These are phyloP conservation scores for Kazachstania sp. DNA, from an alignment of 1,139 yeast genomes.

Conservation along the genomic window DNA sequence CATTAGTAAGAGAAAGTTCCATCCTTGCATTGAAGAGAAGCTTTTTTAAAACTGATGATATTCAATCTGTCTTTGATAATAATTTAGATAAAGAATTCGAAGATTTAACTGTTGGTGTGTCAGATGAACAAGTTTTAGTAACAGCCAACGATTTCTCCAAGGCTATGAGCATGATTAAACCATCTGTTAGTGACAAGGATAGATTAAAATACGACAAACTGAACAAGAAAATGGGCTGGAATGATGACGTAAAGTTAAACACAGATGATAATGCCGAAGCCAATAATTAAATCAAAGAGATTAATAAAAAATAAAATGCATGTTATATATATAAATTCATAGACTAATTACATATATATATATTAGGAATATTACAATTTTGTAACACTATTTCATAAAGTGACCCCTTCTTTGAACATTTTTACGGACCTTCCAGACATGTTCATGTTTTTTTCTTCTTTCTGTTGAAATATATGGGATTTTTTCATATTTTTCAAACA, in stretches of 20 bases:
- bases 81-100: constrained; percentile 35
- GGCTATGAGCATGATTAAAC: constrained; percentile 71
- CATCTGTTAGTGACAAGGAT: constrained; percentile 86
- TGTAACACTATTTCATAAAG: constrained; percentile 11
- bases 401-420: constrained; percentile 51
- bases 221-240: constrained; percentile 55
- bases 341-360: background rate
- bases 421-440: constrained; percentile 54
- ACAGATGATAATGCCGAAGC: constrained; percentile 3
- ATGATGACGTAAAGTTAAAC: constrained; percentile 24
- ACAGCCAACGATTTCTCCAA: constrained; percentile 54
- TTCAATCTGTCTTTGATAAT: constrained; percentile 33
- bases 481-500: constrained; percentile 6
- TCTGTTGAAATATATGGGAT: constrained; percentile 50
- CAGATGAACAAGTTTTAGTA: constrained; percentile 42
- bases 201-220: constrained; percentile 63
- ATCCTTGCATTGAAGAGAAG: constrained; percentile 72
- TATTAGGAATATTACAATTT: background rate
- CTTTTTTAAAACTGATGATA: constrained; percentile 42
- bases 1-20: constrained; percentile 88
- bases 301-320: constrained; percentile 2
- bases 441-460: constrained; percentile 40
- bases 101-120: constrained; percentile 39
- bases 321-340: background rate
- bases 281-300: background rate